phyloP scores from a whole-genome alignment of 495 filamentous ascomycete genomes.

The Chaetomium cochliodes region DNA sequence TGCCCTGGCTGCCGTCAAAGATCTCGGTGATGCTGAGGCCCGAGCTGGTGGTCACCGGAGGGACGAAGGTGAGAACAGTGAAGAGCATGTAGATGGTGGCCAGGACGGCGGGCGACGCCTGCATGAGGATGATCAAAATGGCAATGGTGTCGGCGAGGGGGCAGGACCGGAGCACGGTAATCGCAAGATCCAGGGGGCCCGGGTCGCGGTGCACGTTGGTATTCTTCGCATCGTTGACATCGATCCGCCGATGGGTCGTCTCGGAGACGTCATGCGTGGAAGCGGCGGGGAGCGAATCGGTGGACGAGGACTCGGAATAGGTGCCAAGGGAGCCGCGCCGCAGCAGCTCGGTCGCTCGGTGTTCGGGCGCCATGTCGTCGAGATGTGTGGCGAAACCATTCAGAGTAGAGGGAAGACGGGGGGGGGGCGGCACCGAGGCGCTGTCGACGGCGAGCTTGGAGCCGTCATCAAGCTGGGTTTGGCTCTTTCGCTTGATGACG shows the following conservation, averaged over 20 bases:
- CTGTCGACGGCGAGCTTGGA: constrained; percentile 32
- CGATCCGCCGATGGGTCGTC: constrained; percentile 58
- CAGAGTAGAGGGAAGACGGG: constrained; percentile 36
- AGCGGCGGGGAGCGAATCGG: constrained; percentile 44
- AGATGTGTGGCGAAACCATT: constrained; percentile 40
- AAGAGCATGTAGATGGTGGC: constrained; percentile 91
- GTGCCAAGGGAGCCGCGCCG: constrained; percentile 48
- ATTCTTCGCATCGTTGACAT: constrained; percentile 66
- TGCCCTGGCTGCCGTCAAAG: constrained; percentile 53
- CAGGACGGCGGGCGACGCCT: constrained; percentile 88
- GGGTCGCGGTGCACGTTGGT: constrained; percentile 60
- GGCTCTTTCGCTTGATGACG: constrained; percentile 55
- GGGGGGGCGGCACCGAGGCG: constrained; percentile 41
- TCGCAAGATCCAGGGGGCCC: constrained; percentile 67
- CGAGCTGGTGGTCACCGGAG: constrained; percentile 61
- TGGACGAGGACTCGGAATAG: constrained; percentile 51
- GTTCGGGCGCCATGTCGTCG: constrained; percentile 44
- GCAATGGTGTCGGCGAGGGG: constrained; percentile 95
- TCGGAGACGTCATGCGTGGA: constrained; percentile 42
- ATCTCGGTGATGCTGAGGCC: constrained; percentile 53
- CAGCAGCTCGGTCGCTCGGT: constrained; percentile 40
- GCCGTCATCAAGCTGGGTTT: constrained; percentile 44
- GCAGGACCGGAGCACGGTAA: constrained; percentile 86
- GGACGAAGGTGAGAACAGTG: constrained; percentile 89
- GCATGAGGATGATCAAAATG: constrained; percentile 95